Conservation (phyloP, 1,284 basidiomycete species). For the Apiotrichum sp. region DNA sequence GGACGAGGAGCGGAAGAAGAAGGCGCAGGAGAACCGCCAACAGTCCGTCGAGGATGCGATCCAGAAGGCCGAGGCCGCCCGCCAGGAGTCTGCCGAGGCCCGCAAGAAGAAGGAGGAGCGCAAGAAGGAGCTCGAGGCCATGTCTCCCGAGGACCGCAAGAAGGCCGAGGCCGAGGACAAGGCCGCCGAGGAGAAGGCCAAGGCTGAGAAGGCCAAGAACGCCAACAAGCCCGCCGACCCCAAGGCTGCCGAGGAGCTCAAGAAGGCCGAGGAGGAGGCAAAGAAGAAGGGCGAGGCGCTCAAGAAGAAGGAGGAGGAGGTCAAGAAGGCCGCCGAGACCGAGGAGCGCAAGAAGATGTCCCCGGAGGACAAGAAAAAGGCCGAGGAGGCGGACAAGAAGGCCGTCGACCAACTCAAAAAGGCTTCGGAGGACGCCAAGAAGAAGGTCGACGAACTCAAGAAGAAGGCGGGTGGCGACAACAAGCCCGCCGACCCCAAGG, state of each 20-base stretch:
- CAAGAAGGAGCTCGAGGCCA: neutral
- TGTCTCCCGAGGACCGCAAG: neutral
- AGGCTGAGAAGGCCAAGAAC: neutral
- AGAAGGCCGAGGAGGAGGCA: neutral
- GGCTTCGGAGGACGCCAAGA: neutral
- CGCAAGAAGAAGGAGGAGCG: neutral
- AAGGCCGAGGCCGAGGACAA: neutral
- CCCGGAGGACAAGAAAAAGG: no score
- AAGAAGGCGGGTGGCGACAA: no score
- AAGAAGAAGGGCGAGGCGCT: no score
- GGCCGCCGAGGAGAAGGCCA: neutral
- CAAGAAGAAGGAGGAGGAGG: no score
- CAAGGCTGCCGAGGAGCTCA: neutral
- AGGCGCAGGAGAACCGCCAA: no score
- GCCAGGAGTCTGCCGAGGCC: neutral
- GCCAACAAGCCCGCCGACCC: neutral
- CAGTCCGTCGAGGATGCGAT: no score
- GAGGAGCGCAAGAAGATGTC: no score
- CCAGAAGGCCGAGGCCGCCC: no score
- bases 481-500: no score
- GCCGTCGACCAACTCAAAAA: neutral
- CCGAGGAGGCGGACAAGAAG: neutral
- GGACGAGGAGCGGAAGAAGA: no score
- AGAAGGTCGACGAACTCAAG: neutral
- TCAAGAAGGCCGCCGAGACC: no score